A percentile compares a stretch with the other conserved stretches of the same genome.
These are phyloP conservation scores for Magnolia officinalis DNA, from an alignment of 164 flowering plant species.

Conservation along the genomic window DNA sequence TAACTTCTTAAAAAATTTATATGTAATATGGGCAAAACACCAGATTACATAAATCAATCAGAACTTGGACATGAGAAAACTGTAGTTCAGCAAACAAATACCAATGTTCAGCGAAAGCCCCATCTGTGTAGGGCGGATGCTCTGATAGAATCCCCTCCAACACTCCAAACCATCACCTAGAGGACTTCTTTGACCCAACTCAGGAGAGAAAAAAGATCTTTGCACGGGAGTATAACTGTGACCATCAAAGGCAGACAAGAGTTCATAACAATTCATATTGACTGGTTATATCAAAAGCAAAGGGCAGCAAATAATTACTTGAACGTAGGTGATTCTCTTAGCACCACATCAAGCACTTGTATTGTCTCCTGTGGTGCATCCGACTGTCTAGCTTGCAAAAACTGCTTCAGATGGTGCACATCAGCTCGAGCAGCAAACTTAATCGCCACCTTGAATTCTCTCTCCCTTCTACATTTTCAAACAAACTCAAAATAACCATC, in stretches of 20 bases:
- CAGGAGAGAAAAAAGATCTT: conserved; percentile 49
- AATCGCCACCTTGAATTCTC: conserved; percentile 55
- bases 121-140: conserved; percentile 81
- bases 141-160: conserved; percentile 77
- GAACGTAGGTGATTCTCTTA: conserved; percentile 41
- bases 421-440: conserved; percentile 53
- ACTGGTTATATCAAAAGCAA: not conserved
- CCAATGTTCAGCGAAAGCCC: conserved; percentile 83
- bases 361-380: conserved; percentile 69
- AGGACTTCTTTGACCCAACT: conserved; percentile 26
- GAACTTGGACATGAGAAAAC: not conserved
- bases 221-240: conserved; percentile 45
- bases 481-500: not conserved
- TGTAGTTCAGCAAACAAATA: conserved; percentile 9
- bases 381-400: conserved; percentile 32
- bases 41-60: not conserved
- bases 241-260: not conserved
- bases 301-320: conserved; percentile 22
- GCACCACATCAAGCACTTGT: conserved; percentile 70
- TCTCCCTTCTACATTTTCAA: conserved; percentile 39
- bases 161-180: conserved; percentile 63
- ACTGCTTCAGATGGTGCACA: conserved; percentile 44
- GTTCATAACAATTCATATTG: not conserved
- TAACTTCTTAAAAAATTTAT: not conserved
- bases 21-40: not conserved